Evolutionary conservation across 2,329 filamentous ascomycete species (phyloP), one percentile per base, ranked within the genome.

Genomic region (Blastomyces gilchristii): DNA sequence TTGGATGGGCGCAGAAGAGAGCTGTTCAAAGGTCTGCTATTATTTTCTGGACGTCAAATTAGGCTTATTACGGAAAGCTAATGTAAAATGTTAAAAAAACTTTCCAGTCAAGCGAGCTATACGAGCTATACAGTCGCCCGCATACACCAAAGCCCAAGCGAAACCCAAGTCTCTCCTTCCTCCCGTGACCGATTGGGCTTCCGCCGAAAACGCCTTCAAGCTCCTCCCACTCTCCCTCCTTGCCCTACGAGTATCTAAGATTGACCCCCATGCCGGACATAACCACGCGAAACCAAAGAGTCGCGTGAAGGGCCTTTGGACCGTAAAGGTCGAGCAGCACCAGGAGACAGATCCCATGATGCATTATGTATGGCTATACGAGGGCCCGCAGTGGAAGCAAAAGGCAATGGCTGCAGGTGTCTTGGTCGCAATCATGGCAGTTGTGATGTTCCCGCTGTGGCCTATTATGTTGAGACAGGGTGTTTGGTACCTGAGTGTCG

Each of bases 401-500:
- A 94, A 96, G 80, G 82, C 96, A 47, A 96, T 96, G 77, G 93
- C 91, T 8, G 87, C 82, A 8, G 88, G 92, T 62, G 92, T 92
- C 3, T 82, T 99, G 56, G 80, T 90, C 12, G 79, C 87, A 65
- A 92, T 99, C 71, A 92, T 99, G 72, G 85, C 89, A 16, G 81
- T 97, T 31, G 92, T 99, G 65, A 85, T 97, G 71, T 99, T 99
- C 80, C 94, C 94, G 11, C 84, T 99, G 63, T 99, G 94, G 94
- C 94, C 94, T 0, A 83, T 96, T 66, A 86, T 91, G 74, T 80
- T 99, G 78, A 85, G 94, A 71, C 87, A 94, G 70, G 94, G 93
- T 61, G 94, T 97, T 58, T 99, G 96, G 89, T 97, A 99, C 76
- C 82, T 97, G 52, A 94, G 89, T 75, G 96, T 96, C 86, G 93